Percentiles rank a stretch among this genome's conserved stretches.
phyloP scores from a whole-genome alignment of 257 asterid species.

The Gardenia jasminoides region DNA sequence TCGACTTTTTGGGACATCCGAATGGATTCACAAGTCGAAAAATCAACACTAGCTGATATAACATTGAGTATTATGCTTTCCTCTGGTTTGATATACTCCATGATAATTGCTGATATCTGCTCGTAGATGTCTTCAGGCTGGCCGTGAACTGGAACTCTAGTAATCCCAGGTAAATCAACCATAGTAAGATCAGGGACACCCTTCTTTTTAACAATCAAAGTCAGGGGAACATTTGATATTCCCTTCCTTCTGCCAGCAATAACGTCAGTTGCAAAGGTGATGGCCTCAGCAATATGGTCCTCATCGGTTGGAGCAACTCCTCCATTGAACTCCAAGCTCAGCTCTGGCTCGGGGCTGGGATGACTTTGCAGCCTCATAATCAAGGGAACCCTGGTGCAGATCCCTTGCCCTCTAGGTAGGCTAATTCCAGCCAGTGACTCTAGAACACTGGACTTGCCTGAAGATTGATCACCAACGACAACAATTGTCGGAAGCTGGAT shows the following conservation, averaged over 20 bases:
- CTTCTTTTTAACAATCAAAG: constrained; percentile 4
- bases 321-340: constrained; percentile 4
- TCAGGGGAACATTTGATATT: constrained; percentile 12
- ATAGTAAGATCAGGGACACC: constrained; percentile 18
- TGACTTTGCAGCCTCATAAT: constrained; percentile 22
- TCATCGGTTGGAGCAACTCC: background rate
- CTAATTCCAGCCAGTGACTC: constrained; percentile 23
- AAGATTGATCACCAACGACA: constrained; percentile 28
- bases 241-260: constrained; percentile 19
- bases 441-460: constrained; percentile 17
- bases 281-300: background rate
- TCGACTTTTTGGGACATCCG: no score
- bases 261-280: constrained; percentile 2
- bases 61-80: constrained; percentile 23
- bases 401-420: constrained; percentile 22
- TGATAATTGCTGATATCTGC: constrained; percentile 14
- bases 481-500: constrained; percentile 24
- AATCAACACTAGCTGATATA: constrained; percentile 16
- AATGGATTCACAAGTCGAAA: constrained; percentile 7
- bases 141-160: constrained; percentile 21
- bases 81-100: constrained; percentile 18
- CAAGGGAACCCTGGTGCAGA: constrained; percentile 20
- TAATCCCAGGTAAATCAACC: constrained; percentile 26
- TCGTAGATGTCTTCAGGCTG: constrained; percentile 26
- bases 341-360: background rate